phyloP scores from a whole-genome alignment of 345 rosid species.

The Bruguiera gymnorhiza region DNA sequence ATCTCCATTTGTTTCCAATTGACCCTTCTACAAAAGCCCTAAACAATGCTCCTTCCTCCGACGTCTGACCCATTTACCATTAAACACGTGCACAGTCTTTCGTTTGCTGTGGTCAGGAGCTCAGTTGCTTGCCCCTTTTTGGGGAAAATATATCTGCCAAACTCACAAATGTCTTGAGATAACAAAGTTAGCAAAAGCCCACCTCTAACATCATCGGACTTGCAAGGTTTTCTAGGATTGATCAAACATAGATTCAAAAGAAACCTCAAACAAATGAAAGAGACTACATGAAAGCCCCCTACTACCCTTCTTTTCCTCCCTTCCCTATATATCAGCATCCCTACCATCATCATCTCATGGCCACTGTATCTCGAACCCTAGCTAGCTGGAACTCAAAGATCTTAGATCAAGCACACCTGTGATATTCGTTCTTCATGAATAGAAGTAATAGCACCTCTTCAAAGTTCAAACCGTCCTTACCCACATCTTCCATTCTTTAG shows the following conservation, averaged over 20 bases:
- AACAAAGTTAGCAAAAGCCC: constrained; percentile 16
- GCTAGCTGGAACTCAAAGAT: neutral
- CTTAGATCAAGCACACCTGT: constrained; percentile 12
- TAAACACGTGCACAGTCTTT: neutral
- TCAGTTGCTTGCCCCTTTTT: constrained; percentile 26
- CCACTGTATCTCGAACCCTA: neutral
- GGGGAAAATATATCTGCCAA: constrained; percentile 18
- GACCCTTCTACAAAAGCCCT: constrained; percentile 24
- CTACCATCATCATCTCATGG: neutral
- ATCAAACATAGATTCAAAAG: constrained; percentile 20
- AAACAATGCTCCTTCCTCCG: neutral
- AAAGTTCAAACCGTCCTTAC: no score
- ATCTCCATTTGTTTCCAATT: constrained; percentile 9
- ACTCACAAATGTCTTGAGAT: neutral
- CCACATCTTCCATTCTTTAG: no score
- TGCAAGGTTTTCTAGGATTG: constrained; percentile 37
- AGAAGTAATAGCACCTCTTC: no score
- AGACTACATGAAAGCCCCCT: neutral
- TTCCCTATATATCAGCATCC: constrained; percentile 7
- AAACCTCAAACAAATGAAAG: constrained; percentile 21
- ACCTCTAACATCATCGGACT: constrained; percentile 28
- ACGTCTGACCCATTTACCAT: constrained; percentile 4
- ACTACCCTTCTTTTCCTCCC: constrained; percentile 14
- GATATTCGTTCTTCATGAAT: constrained; percentile 17
- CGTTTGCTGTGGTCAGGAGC: constrained; percentile 7